A percentile compares a stretch with the other conserved stretches of the same genome.
Evolutionary conservation across 345 rosid genomes (phyloP).

Genomic region (Gossypium sturtianum): DNA sequence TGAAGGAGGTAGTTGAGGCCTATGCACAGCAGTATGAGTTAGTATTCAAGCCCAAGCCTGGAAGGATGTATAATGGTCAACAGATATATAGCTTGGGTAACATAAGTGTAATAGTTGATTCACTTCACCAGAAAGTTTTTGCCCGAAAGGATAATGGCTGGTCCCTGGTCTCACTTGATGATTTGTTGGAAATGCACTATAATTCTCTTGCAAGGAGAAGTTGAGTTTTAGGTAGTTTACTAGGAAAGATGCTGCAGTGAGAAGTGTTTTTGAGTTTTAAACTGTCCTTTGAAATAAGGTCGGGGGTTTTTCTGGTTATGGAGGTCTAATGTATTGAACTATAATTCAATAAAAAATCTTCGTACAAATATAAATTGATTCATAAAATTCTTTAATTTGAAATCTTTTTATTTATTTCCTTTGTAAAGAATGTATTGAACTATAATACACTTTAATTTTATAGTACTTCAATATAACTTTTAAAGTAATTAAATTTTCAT

Average conservation of each 20-base stretch:
- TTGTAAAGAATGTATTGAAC: too few species aligned
- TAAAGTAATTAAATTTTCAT: too few species aligned
- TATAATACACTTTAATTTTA: too few species aligned
- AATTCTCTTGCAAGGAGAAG: slow-evolving; percentile 40
- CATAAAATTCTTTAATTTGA: too few species aligned
- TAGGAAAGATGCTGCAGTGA: not conserved
- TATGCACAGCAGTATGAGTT: slow-evolving; percentile 77
- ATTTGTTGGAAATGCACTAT: slow-evolving; percentile 67
- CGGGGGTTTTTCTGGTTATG: not conserved
- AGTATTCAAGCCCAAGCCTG: slow-evolving; percentile 68
- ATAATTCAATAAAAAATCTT: too few species aligned
- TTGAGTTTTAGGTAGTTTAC: slow-evolving; percentile 16
- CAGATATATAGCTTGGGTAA: slow-evolving; percentile 88
- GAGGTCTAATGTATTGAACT: not conserved
- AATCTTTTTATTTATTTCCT: too few species aligned
- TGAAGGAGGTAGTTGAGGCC: slow-evolving; percentile 78
- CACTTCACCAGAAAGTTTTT: slow-evolving; percentile 59
- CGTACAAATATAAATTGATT: too few species aligned
- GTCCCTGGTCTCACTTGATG: slow-evolving; percentile 65
- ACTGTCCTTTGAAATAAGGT: not conserved
- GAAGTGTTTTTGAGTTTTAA: not conserved
- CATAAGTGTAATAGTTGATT: slow-evolving; percentile 59
- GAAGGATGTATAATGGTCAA: slow-evolving; percentile 68
- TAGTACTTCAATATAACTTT: too few species aligned
- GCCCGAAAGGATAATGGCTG: slow-evolving; percentile 66